Base-by-base conservation (phyloP, 805 yeast genomes). In the Saccharomycopsis javanensis region DNA sequence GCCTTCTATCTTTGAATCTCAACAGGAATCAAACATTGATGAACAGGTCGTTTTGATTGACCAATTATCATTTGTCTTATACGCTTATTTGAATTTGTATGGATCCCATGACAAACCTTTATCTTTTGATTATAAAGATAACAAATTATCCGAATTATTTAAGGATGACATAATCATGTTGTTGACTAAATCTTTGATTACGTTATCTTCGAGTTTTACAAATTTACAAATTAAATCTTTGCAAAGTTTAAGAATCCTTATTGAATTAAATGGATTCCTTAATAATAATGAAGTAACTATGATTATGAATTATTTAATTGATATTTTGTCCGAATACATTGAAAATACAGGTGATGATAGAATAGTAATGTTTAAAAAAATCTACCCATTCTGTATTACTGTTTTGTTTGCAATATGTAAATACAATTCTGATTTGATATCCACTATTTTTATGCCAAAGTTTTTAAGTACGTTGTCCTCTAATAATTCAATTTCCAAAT, bases 121-220 rank as follows among this genome's bases (percentile, higher is more conserved):
- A 27, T 15, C 33, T 11, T 51, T 25, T 13, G 16, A 55, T 3
- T 38, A 15, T 30, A 16, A 37, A 6, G 51, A 42, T 4, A 18
- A 62, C 5, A 78, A 76, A 60, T 69, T 74, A 7, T 67, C 87
- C 54, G 62, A 68, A 15, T 62, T 67, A 6, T 79, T 71, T 67
- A 83, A 86, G 60, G 96, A 90, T 64, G 82, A 82, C 42, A 72
- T 91, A 15, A 69, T 90, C 31, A 79, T 83, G 55, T 72, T 85
- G 48, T 68, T 88, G 62, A 82, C 90, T n/a, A 83, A 80, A 64
- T 76, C 88, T 4, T 73, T 91, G 53, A 79, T 85, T 66, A 77
- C 85, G 0, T 77, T 87, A 0, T 81, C 96, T 0, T 77, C 75
- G 34, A 71, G 80, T 31, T 96, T 88, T 64, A 83, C 82, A 10